phyloP scores from a whole-genome alignment of 1,284 basidiomycete species.

The Trichosporon coremiiforme region DNA sequence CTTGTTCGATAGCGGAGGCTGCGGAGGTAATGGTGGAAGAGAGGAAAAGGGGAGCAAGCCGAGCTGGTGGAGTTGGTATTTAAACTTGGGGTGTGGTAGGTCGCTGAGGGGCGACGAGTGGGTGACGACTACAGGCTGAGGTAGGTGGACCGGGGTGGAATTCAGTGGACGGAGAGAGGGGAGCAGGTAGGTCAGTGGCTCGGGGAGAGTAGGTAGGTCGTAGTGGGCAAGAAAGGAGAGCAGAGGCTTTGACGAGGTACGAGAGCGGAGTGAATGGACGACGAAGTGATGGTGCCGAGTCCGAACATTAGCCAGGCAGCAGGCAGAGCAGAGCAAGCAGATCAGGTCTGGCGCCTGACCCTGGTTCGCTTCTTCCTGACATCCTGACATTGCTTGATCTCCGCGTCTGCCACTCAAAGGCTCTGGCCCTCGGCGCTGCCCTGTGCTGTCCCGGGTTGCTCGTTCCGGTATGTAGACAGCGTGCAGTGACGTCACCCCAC shows the following conservation, averaged over 20 bases:
- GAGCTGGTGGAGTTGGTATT: conserved; percentile 1
- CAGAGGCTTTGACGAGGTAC: not conserved
- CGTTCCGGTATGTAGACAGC: not conserved
- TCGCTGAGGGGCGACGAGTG: not conserved
- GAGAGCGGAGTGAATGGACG: no score
- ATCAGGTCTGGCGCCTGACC: not conserved
- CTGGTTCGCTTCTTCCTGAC: no score
- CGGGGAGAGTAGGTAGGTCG: not conserved
- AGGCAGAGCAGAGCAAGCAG: not conserved
- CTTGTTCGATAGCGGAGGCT: conserved; percentile 35
- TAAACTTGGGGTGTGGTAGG: not conserved
- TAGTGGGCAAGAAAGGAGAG: not conserved
- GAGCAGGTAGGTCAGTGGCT: conserved; percentile 8
- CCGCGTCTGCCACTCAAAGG: no score
- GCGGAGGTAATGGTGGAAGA: conserved; percentile 30
- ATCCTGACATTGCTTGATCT: not conserved
- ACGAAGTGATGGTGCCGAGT: no score
- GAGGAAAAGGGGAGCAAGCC: not conserved
- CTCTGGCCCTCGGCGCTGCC: no score
- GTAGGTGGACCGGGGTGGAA: not conserved
- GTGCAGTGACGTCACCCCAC: not conserved
- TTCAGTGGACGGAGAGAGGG: conserved; percentile 18
- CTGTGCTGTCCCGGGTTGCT: not conserved
- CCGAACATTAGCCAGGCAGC: no score
- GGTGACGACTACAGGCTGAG: not conserved